Evolutionary conservation across 345 rosid genomes (phyloP).

Genomic region (Eucalyptus tenuipes): DNA sequence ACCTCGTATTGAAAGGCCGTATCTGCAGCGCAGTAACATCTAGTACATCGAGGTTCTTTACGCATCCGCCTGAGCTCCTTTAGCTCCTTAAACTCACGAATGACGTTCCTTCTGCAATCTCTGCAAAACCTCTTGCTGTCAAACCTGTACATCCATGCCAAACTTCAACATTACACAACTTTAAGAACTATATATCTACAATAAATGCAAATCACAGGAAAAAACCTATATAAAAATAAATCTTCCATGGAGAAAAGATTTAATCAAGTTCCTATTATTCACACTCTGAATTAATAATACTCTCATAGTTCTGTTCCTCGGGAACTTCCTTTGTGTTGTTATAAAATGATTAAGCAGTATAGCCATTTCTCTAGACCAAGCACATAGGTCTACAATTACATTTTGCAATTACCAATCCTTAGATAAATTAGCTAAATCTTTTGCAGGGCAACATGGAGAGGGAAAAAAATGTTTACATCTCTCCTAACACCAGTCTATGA

Average conservation of each 20-base stretch:
- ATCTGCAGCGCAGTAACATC: constrained; percentile 89
- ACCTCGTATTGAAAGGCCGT: constrained; percentile 85
- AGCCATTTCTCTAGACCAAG: neutral
- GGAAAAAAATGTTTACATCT: neutral
- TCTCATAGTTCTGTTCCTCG: neutral
- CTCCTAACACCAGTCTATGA: neutral
- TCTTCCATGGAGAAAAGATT: neutral
- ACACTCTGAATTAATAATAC: neutral
- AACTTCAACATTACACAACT: neutral
- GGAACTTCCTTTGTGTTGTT: neutral
- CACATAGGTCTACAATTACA: neutral
- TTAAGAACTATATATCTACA: neutral
- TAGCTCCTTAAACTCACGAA: constrained; percentile 88
- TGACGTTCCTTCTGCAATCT: constrained; percentile 90
- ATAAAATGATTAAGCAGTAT: neutral
- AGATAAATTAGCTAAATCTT: neutral
- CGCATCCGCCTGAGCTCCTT: constrained; percentile 90
- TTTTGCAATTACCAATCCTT: neutral
- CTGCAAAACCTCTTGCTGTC: constrained; percentile 97
- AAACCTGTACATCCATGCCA: constrained; percentile 37
- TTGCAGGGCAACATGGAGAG: neutral
- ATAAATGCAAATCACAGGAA: neutral
- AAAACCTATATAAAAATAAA: neutral
- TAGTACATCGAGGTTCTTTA: constrained; percentile 79
- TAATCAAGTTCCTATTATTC: neutral